phyloP scores from a whole-genome alignment of 495 filamentous ascomycete genomes.

The Podospora anserina region DNA sequence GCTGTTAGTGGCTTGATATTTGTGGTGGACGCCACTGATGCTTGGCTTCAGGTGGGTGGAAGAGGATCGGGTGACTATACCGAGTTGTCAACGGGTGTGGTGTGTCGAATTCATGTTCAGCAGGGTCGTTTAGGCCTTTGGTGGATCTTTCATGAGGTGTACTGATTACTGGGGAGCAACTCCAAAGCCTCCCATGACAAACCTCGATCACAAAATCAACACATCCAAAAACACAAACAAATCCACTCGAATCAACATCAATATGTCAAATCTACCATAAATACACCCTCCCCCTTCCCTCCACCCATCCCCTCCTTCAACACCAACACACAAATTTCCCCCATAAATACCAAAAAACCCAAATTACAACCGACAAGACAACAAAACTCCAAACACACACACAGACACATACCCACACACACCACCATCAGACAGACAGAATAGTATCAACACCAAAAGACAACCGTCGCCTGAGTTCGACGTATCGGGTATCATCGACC shows the following conservation, averaged over 20 bases:
- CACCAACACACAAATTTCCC: not conserved
- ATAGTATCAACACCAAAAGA: constrained; percentile 14
- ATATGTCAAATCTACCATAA: not conserved
- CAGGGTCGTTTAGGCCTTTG: too few species aligned
- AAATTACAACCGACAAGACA: not conserved
- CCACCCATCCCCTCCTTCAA: not conserved
- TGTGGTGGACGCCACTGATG: not conserved
- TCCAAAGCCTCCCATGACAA: too few species aligned
- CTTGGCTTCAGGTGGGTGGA: too few species aligned
- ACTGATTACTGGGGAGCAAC: too few species aligned
- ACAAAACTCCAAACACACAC: not conserved
- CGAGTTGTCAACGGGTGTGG: too few species aligned
- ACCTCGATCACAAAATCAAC: not conserved
- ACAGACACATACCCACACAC: not conserved
- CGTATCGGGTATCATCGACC: constrained; percentile 28
- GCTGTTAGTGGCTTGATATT: not conserved
- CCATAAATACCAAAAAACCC: not conserved
- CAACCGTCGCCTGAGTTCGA: constrained; percentile 29
- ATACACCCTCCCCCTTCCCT: not conserved
- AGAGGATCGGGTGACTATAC: too few species aligned
- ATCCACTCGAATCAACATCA: not conserved
- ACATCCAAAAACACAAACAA: not conserved
- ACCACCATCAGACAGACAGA: not conserved
- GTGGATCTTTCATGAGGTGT: too few species aligned
- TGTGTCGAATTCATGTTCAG: too few species aligned